Evolutionary conservation across 2,329 filamentous ascomycete species (phyloP), one percentile per base, ranked within the genome.

Genomic region (Trichophyton equinum): DNA sequence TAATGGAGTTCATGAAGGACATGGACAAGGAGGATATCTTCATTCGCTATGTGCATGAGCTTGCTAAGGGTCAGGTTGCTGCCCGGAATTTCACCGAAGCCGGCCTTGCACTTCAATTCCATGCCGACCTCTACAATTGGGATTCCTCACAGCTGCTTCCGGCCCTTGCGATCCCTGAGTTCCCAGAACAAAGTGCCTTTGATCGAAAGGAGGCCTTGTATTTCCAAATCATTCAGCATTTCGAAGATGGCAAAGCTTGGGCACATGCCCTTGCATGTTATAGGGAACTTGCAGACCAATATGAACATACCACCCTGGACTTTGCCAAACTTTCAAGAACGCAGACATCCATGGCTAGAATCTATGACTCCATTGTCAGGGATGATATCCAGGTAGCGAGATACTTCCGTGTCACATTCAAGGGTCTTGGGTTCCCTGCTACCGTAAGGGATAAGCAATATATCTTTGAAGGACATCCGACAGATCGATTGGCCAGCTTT

Each of bases 11-110:
- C 74, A 81, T 97, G 67, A 88, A 91, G 65, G 91, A 96, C 70
- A 95, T 96, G 87, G 89, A 95, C 66, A 95, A 95, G 70, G 91
- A 96, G 71, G 91, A 96, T 68, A 96, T 96, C 61, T 97, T 96
- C 73, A 88, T 96, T 65, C 87, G 91, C 65, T 96, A 97, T 68
- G 91, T 97, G 13, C 92, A 97, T 70, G 91, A 96, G 72, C 81
- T 97, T 20, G 89, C 91, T 1, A 78, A 84, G 44, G 78, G 94
- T 11, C 92, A 97, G 72, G 81, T 82, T 7, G 82, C 86, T 46
- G 82, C 87, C 3, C 81, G 87, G 62, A 94, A 96, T 68, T 84
- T 86, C 64, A 88, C 90, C 0, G 91, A 96, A 74, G 92, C 92
- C 13, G 94, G 91, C 11, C 80, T 97, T 64, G 91, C 91, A 3